These are phyloP conservation scores for Phytophthora crassamura DNA, from an alignment of 352 stramenopile species.

Conservation along the genomic window DNA sequence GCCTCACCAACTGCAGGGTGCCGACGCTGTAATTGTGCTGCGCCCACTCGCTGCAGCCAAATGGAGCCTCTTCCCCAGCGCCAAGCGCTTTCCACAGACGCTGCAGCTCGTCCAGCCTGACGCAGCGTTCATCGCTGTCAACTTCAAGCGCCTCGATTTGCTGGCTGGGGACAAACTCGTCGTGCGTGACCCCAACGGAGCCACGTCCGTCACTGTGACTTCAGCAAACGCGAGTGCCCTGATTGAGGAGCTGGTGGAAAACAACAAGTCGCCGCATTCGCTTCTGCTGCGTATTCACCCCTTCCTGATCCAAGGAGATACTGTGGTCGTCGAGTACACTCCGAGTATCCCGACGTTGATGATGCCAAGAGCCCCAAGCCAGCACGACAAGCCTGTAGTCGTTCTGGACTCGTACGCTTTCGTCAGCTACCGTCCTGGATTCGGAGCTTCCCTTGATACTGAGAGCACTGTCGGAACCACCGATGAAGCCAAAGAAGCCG, in stretches of 20 bases:
- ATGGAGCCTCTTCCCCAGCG: conserved; percentile 29
- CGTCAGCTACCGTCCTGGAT: conserved; percentile 9
- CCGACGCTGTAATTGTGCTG: conserved; percentile 26
- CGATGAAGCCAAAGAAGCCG: conserved; percentile 61
- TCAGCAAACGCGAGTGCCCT: conserved; percentile 21
- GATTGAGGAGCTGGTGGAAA: neutral
- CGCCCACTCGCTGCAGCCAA: conserved; percentile 20
- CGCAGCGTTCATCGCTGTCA: conserved; percentile 39
- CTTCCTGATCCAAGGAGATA: conserved; percentile 48
- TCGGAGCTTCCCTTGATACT: neutral
- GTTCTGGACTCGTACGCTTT: conserved; percentile 57
- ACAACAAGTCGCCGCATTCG: conserved; percentile 24
- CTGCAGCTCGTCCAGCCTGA: conserved; percentile 28
- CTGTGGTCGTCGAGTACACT: conserved; percentile 57
- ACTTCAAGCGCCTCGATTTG: conserved; percentile 38
- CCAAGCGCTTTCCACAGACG: conserved; percentile 12
- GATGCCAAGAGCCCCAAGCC: conserved; percentile 37
- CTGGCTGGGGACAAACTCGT: conserved; percentile 41
- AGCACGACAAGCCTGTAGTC: conserved; percentile 31
- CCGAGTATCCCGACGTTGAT: conserved; percentile 56
- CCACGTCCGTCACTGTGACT: conserved; percentile 15
- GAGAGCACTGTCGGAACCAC: conserved; percentile 57
- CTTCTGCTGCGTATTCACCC: conserved; percentile 49
- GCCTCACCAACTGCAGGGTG: conserved; percentile 15
- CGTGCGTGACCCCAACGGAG: conserved; percentile 25